phyloP scores from a whole-genome alignment of 169 alveolate genomes.

The Eimeria tenella region DNA sequence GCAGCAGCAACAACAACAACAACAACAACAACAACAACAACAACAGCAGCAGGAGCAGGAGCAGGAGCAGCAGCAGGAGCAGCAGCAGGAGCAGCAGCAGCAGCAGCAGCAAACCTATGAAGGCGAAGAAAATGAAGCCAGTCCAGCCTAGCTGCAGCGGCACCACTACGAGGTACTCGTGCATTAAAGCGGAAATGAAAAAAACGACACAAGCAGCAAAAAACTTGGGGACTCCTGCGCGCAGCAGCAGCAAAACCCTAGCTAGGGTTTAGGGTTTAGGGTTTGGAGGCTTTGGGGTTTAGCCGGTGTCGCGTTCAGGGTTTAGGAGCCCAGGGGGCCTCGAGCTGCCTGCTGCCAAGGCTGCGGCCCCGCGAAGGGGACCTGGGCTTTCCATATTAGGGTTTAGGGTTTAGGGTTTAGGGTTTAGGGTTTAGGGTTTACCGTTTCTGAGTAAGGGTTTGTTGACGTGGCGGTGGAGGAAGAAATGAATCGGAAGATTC shows the following conservation, averaged over 20 bases:
- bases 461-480: constrained; percentile 94
- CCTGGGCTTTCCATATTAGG: not conserved
- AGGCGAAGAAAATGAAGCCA: constrained; percentile 91
- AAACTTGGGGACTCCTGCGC: constrained; percentile 59
- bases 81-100: constrained; percentile 2
- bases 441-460: constrained; percentile 94
- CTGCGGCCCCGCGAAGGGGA: not conserved
- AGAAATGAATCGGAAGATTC: constrained; percentile 97
- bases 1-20: no score
- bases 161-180: constrained; percentile 92
- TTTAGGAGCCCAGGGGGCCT: not conserved
- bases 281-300: constrained; percentile 20
- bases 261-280: constrained; percentile 7
- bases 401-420: constrained; percentile 80
- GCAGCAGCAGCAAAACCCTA: not conserved
- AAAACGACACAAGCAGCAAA: constrained; percentile 83
- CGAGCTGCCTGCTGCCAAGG: not conserved
- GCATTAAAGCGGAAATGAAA: constrained; percentile 92
- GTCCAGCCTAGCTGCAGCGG: constrained; percentile 95
- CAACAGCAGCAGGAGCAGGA: not conserved
- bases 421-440: constrained; percentile 82
- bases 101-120: constrained; percentile 65
- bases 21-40: no score
- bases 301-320: not conserved
- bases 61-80: constrained; percentile 2